Base-by-base conservation (phyloP, 116 monocot species). In the Iris pallida region DNA sequence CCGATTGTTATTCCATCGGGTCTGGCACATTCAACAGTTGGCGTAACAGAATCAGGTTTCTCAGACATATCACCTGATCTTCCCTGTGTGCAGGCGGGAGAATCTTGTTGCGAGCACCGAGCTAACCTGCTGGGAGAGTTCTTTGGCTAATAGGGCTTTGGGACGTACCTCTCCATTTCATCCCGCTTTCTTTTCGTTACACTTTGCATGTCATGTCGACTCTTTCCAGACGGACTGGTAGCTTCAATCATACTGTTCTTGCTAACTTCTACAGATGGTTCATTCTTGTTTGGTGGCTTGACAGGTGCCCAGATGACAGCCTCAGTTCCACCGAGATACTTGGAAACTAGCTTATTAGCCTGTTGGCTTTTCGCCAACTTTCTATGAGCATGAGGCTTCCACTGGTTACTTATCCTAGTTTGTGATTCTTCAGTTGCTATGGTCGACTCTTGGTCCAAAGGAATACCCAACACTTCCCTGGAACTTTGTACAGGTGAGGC, bases 121-220 rank as follows among this genome's bases (percentile, higher is more conserved):
- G 48, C 55, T 79, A 40, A 71, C 74, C 45, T 75, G 85, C 17
- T 77, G 79, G 8, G 73, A 76, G 6, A 71, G 64, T 55, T 86
- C 84, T 71, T 89, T 85, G 2, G 77, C 72, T 3, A 79, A 74
- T 70, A n/a, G n/a, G 85, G 78, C 68, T 97, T 97, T 16, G 92
- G 92, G 58, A 89, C 83, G 80, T 97, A 97, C 15, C 97, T 90
- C 76, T 97, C 92, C 65, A 97, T 87, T 73, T 97, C 97, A 65
- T 92, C 87, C 73, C 89, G 89, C 69, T 81, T 89, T 65, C 71
- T 68, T 78, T 81, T 97, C 15, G 55, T 40, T 16, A 72, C 70
- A 69, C 47, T 81, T 12, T 66, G 79, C 16, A 53, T 14, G 64
- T 85, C 77, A 68, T 66, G 57, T 5, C 16, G 72, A 71, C 53